Percentiles rank a stretch among this genome's conserved stretches.
These are phyloP conservation scores for Hypoxylon sp. DNA, from an alignment of 2,329 filamentous ascomycete genomes.

Conservation along the genomic window DNA sequence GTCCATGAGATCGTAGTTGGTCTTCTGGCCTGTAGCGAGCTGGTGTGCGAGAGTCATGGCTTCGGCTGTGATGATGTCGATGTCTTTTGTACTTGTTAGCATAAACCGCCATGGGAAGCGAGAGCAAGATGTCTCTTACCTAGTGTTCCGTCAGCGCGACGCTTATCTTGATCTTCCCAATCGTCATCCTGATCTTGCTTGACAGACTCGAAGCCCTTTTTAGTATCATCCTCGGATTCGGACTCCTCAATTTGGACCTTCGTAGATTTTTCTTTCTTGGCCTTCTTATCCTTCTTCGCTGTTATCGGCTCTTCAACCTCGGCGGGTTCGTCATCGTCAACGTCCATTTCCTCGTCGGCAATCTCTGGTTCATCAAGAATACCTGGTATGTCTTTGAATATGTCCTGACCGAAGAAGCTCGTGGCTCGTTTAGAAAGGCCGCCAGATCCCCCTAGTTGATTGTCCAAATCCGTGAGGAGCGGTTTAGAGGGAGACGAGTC, in stretches of 20 bases:
- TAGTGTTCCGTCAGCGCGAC: slow-evolving; percentile 68
- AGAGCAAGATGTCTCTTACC: slow-evolving; percentile 52
- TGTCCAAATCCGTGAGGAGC: slow-evolving; percentile 70
- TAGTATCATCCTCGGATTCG: slow-evolving; percentile 52
- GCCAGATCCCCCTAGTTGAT: slow-evolving; percentile 56
- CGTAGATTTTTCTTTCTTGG: slow-evolving; percentile 35
- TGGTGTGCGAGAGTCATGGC: slow-evolving; percentile 97
- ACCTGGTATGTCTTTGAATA: slow-evolving; percentile 85
- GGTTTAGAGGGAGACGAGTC: slow-evolving; percentile 55
- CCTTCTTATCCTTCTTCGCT: slow-evolving; percentile 39
- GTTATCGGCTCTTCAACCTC: slow-evolving; percentile 40
- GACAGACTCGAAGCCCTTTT: slow-evolving; percentile 68
- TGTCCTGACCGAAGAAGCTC: slow-evolving; percentile 92
- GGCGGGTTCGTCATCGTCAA: slow-evolving; percentile 42
- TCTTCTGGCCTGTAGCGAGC: slow-evolving; percentile 86
- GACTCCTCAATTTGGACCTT: slow-evolving; percentile 33
- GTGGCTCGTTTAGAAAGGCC: slow-evolving; percentile 85
- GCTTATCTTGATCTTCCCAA: slow-evolving; percentile 74
- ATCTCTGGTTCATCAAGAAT: slow-evolving; percentile 64
- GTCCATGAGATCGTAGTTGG: slow-evolving; percentile 81
- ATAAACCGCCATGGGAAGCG: neutral
- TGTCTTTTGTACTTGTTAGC: slow-evolving; percentile 64
- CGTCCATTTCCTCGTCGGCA: slow-evolving; percentile 35
- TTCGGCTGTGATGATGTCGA: slow-evolving; percentile 99
- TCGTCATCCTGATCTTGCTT: slow-evolving; percentile 57